Evolutionary conservation across 495 filamentous ascomycete species (phyloP), one percentile per base, ranked within the genome.

Genomic region (Xylaria venustula): DNA sequence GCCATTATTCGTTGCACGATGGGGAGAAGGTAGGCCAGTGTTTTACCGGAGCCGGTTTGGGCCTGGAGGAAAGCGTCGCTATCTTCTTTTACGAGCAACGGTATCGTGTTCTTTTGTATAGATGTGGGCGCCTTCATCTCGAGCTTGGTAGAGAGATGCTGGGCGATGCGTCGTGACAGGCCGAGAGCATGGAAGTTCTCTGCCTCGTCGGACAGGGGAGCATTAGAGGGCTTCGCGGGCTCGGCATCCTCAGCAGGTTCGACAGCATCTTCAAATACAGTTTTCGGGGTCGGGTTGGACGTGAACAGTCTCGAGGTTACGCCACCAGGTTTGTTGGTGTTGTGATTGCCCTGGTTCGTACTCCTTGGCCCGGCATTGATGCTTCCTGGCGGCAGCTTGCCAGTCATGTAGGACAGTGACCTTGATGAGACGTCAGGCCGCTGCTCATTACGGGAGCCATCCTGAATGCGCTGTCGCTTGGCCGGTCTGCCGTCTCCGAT

Each of bases 1-100:
- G 83, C 76, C 77, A 96, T 87, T 50, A 98, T 90, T 44, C 91
- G 81, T 64, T 98, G 88, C 17, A 98, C 87, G 37, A 98, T 90
- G 1, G 94, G 94, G 5, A 98, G 72, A 9, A 97, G 80, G 71
- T 98, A 98, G 34, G 94, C 92, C 49, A 98, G 74, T 4, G 94
- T 98, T 75, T 98, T 98, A 69, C 94, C 94, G 0, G 95, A 98
- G 32, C 94, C 94, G 0, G 94, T 98, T 74, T 98, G 89, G 14
- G 95, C 95, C 72, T 97, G 94, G 25, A 98, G 88, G 69, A 97
- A 98, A 15, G 93, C 94, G 79, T 98, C 94, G 40, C 81, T 85
- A 66, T 97, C 89, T 44, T 90, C 88, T 54, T 87, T 89, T 58
- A 95, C 74, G 32, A 98, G 71, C 61, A 90, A 83, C 15, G 88